Base-by-base conservation (phyloP, 352 stramenopile genomes). In the Albugo candida region DNA sequence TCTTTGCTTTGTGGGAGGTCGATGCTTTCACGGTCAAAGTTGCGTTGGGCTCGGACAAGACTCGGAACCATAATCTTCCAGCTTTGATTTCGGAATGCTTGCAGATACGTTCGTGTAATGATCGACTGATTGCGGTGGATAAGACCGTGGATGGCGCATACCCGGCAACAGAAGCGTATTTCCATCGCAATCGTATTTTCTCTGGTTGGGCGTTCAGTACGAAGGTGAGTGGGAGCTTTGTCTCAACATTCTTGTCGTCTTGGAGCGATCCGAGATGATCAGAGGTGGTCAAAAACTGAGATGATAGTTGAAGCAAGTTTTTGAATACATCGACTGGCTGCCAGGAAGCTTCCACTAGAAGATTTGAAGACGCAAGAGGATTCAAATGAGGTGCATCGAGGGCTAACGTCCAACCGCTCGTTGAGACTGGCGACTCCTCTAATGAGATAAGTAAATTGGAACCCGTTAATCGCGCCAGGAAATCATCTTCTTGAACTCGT, bases 401-500 rank as follows among this genome's bases (percentile, higher is more conserved):
- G 8, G 65, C 70, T 16, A 83, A 27, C 8, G 49, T 63, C 24
- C 24, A 31, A 10, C 24, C 24, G 3, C 24, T 31, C 24, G 24
- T 8, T 31, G 24, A 31, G 3, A 31, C 24, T 31, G 24, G 24
- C 11, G 63, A 68, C 55, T 89, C 79, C 63, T 89, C 76, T 6
- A 84, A 61, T 34, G 70, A 68, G 17, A 92, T 56, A 12, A 86
- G 48, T 49, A 92, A 55, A 8, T 54, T 78, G 36, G 61, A 81
- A 31, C 24, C 24, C 24, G 24, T 31, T 8, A 31, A 3, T 10
- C 3, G 24, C 24, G 24, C 24, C 24, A 31, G 3, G 24, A 31
- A 31, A 31, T 31, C 24, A 31, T 31, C 24, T 31, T 31, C 24
- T 31, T 31, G 24, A 31, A 31, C 24, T 31, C 24, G 24, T 31